phyloP scores from a whole-genome alignment of 148 eudicot genomes.

The Rhododendron ferrugineum region DNA sequence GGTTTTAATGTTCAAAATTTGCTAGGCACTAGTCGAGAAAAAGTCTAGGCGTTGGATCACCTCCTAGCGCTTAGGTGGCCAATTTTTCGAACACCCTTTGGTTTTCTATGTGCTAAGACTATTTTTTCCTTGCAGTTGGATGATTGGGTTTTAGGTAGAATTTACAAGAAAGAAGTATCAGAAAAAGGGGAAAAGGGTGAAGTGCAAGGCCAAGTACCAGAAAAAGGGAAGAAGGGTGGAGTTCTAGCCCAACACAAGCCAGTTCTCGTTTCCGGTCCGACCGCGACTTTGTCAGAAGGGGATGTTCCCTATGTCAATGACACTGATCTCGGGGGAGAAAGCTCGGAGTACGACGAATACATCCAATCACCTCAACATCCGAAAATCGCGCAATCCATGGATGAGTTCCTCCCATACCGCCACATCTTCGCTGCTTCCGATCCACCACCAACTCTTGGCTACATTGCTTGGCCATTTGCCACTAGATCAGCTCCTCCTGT shows the following conservation, averaged over 20 bases:
- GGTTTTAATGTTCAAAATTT: too few relatives aligned
- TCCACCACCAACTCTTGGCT: neutral
- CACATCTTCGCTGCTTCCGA: neutral
- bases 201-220: neutral
- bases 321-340: neutral
- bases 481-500: neutral
- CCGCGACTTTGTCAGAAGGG: neutral
- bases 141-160: slow-evolving; percentile 17
- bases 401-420: neutral
- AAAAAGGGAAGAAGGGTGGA: neutral
- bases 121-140: slow-evolving; percentile 12
- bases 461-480: neutral
- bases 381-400: neutral
- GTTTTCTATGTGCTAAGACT: neutral
- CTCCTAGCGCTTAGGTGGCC: too few relatives aligned
- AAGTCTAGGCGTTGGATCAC: too few relatives aligned
- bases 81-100: neutral
- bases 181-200: neutral
- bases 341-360: too few relatives aligned
- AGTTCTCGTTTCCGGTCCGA: too few relatives aligned
- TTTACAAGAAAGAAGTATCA: slow-evolving; percentile 10
- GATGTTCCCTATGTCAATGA: neutral
- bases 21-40: too few relatives aligned
- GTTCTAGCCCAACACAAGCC: neutral
- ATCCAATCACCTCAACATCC: neutral